phyloP scores from a whole-genome alignment of 2,329 filamentous ascomycete species.

The Trichoderma aggressivum region DNA sequence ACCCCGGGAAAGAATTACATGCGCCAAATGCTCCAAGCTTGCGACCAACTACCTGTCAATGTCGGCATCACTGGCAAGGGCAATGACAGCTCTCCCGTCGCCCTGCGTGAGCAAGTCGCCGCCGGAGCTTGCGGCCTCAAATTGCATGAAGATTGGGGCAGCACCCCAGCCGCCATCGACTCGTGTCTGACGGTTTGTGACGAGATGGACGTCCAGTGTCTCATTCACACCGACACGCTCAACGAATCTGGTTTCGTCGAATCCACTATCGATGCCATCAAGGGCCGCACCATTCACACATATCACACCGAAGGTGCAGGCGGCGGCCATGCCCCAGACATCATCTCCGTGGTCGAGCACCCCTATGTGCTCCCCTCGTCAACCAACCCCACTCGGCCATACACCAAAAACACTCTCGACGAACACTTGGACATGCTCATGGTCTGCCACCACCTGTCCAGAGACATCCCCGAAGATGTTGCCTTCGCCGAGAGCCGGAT shows the following conservation, averaged over 20 bases:
- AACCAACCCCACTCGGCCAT: conserved; percentile 90
- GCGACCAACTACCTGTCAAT: conserved; percentile 78
- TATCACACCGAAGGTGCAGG: conserved; percentile 97
- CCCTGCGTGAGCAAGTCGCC: conserved; percentile 73
- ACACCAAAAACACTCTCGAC: conserved; percentile 86
- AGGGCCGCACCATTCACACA: conserved; percentile 84
- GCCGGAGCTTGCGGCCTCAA: conserved; percentile 90
- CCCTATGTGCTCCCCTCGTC: conserved; percentile 83
- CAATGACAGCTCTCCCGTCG: conserved; percentile 70
- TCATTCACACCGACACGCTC: conserved; percentile 93
- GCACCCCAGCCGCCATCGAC: conserved; percentile 87
- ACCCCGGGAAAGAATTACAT: conserved; percentile 83
- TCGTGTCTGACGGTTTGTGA: conserved; percentile 82
- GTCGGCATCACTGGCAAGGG: conserved; percentile 91
- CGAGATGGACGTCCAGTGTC: conserved; percentile 84
- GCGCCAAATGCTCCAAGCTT: conserved; percentile 84
- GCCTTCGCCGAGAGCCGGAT: conserved; percentile 94
- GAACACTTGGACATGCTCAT: conserved; percentile 98
- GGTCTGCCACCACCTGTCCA: conserved; percentile 92
- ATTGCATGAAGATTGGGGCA: conserved; percentile 94
- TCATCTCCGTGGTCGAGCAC: conserved; percentile 89
- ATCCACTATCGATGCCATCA: conserved; percentile 81
- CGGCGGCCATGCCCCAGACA: conserved; percentile 91
- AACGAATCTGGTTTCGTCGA: conserved; percentile 98
- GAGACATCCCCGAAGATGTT: conserved; percentile 91